Evolutionary conservation across 345 rosid genomes (phyloP).

Genomic region (Draba incana): DNA sequence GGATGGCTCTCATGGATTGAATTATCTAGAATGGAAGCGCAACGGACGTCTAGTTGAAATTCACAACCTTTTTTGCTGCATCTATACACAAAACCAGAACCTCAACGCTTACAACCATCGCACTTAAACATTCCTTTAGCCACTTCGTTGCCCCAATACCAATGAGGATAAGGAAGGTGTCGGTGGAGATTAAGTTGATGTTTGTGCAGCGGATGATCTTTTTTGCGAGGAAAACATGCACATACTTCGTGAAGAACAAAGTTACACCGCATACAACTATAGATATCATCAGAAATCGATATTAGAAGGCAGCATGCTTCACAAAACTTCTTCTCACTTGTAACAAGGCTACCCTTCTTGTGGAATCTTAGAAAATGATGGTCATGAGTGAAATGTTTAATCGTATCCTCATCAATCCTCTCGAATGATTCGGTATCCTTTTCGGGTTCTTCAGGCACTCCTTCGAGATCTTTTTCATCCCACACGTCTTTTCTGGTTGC

Average conservation of each 20-base stretch:
- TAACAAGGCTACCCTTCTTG: too few relatives aligned
- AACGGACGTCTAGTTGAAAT: neutral
- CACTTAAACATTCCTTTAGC: neutral
- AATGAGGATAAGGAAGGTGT: neutral
- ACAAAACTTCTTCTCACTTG: neutral
- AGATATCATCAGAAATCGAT: neutral
- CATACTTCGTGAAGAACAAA: neutral
- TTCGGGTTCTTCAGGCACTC: slow-evolving; percentile 7
- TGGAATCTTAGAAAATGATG: neutral
- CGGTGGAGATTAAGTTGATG: slow-evolving; percentile 13
- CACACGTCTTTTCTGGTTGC: neutral
- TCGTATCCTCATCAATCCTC: neutral
- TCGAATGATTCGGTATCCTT: neutral
- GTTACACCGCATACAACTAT: neutral
- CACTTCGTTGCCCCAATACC: neutral
- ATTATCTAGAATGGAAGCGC: slow-evolving; percentile 3
- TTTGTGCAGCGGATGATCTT: neutral
- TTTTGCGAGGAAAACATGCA: neutral
- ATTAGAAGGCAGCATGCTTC: neutral
- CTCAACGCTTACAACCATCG: neutral
- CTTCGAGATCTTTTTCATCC: slow-evolving; percentile 10
- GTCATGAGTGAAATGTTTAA: slow-evolving; percentile 1
- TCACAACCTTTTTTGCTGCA: neutral
- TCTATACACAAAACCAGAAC: slow-evolving; percentile 3
- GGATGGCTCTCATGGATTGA: neutral